Conservation (phyloP, 768 basidiomycete genomes). For the Trametes villosa region DNA sequence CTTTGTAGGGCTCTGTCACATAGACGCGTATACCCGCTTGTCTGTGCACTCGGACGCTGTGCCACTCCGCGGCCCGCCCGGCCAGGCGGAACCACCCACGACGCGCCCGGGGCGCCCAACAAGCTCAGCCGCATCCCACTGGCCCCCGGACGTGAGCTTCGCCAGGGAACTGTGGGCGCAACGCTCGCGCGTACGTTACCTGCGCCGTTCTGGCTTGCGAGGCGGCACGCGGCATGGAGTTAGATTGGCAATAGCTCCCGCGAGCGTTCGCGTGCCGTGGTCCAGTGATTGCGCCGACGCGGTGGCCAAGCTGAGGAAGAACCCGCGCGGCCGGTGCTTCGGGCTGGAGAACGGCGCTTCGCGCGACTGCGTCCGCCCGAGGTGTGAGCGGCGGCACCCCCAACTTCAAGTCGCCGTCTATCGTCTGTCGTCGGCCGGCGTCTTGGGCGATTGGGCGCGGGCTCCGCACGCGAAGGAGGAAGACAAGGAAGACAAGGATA, state of each 20-base stretch:
- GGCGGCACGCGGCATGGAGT: not conserved
- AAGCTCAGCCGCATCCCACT: not conserved
- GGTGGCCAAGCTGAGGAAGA: not conserved
- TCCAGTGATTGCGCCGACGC: conserved; percentile 7
- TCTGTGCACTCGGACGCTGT: not conserved
- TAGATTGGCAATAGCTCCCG: conserved; percentile 2
- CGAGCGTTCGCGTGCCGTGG: conserved; percentile 3
- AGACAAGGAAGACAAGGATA: not conserved
- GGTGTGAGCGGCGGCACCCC: not conserved
- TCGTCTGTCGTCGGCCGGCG: not conserved
- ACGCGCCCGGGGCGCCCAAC: conserved; percentile 3
- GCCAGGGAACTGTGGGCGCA: not conserved
- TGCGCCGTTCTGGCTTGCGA: conserved; percentile 1
- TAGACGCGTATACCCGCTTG: conserved; percentile 3
- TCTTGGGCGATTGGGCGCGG: not conserved
- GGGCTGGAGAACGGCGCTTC: not conserved
- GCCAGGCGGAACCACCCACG: not conserved
- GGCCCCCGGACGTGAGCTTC: not conserved
- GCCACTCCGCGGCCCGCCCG: not conserved
- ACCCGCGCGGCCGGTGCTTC: conserved; percentile 4
- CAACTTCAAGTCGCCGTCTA: too few relatives aligned
- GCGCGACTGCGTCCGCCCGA: not conserved
- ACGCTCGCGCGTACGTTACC: not conserved
- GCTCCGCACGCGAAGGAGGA: not conserved
- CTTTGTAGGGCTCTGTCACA: conserved; percentile 20